Percentiles rank a stretch among this genome's conserved stretches.
Conservation (phyloP, 371 early-diverging fungal genomes). For the Blakeslea trispora region DNA sequence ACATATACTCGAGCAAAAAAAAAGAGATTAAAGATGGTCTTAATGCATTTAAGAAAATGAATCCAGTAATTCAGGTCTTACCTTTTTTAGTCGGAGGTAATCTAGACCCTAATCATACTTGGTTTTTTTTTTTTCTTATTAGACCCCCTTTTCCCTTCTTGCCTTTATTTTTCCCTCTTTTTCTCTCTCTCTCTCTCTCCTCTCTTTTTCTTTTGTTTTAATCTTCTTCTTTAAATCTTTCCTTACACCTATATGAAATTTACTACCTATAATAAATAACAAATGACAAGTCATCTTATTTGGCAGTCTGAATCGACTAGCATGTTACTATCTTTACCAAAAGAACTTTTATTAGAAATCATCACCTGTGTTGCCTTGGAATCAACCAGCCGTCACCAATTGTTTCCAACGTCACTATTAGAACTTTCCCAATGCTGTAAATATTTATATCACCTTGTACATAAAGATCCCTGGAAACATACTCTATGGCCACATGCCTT, state of each 20-base stretch:
- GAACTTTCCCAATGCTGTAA: constrained; percentile 39
- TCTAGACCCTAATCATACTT: constrained; percentile 23
- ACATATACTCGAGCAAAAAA: too few species aligned
- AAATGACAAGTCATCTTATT: constrained; percentile 23
- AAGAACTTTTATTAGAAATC: constrained; percentile 43
- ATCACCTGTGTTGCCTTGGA: constrained; percentile 30
- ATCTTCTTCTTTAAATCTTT: constrained; percentile 6
- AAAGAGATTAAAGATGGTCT: too few species aligned
- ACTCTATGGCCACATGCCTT: constrained; percentile 46
- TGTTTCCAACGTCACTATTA: constrained; percentile 35
- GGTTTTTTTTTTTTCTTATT: constrained; percentile 14
- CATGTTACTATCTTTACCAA: constrained; percentile 34
- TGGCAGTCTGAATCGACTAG: constrained; percentile 13
- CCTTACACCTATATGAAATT: constrained; percentile 11
- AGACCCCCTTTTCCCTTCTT: constrained; percentile 9
- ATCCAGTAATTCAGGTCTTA: constrained; percentile 17
- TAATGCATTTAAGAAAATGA: too few species aligned
- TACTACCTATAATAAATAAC: constrained; percentile 1
- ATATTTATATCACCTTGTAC: constrained; percentile 39
- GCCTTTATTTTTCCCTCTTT: constrained; percentile 12
- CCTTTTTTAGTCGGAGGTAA: constrained; percentile 10
- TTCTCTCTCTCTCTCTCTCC: constrained; percentile 6
- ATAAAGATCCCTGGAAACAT: constrained; percentile 35
- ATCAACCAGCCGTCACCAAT: constrained; percentile 8
- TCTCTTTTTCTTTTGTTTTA: constrained; percentile 6